Evolutionary conservation across 2,329 filamentous ascomycete genomes (phyloP).

Genomic region (Coniochaeta ligniaria): DNA sequence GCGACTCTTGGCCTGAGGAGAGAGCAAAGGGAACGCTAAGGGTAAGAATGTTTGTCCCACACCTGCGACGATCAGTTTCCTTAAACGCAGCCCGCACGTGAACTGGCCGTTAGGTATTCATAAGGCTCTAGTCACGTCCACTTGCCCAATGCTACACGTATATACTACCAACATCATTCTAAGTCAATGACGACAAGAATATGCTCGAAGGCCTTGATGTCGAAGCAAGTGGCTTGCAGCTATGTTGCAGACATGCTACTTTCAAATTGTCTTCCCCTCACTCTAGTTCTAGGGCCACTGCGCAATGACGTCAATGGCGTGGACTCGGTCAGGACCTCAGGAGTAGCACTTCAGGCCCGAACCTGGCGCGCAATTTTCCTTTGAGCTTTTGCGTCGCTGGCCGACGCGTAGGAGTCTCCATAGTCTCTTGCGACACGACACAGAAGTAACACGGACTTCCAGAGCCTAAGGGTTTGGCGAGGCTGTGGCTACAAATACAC

Average conservation of each 20-base stretch:
- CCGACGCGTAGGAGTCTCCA: neutral
- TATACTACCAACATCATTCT: too few relatives aligned
- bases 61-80: neutral
- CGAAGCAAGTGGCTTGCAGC: neutral
- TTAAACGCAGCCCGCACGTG: neutral
- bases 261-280: neutral
- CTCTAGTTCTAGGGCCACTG: neutral
- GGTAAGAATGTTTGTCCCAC: neutral
- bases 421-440: too few relatives aligned
- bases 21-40: neutral
- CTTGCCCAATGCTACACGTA: neutral
- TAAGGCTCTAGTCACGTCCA: neutral
- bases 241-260: too few relatives aligned
- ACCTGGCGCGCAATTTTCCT: neutral
- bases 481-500: neutral
- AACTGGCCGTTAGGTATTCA: neutral
- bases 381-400: neutral
- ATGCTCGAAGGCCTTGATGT: neutral
- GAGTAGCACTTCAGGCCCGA: neutral
- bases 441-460: too few relatives aligned
- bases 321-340: neutral
- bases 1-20: neutral
- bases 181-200: too few relatives aligned
- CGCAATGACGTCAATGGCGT: neutral
- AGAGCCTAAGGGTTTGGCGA: too few relatives aligned